Percentiles rank a stretch among this genome's conserved stretches.
Evolutionary conservation across 2,329 filamentous ascomycete species (phyloP).

Genomic region (Albophoma yamanashiensis): DNA sequence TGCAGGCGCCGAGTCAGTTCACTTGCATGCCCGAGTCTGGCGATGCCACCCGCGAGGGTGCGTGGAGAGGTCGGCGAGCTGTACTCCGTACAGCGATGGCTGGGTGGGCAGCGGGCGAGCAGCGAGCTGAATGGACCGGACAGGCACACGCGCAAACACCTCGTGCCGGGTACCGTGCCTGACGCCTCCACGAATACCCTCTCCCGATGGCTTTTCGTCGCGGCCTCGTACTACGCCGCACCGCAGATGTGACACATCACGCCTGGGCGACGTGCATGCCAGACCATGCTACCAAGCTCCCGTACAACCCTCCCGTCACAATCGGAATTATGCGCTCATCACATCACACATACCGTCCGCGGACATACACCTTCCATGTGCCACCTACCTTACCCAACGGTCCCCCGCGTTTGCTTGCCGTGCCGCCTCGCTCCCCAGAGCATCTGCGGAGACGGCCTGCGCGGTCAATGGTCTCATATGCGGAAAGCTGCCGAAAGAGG

Average conservation of each 20-base stretch:
- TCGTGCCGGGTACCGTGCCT: background rate
- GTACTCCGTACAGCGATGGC: too few species aligned
- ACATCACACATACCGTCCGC: background rate
- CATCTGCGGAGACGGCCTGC: too few species aligned
- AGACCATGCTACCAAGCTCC: background rate
- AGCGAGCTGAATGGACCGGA: background rate
- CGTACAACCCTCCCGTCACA: background rate
- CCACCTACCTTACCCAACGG: background rate
- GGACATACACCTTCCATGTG: background rate
- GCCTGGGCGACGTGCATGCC: background rate
- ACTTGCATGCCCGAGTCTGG: background rate
- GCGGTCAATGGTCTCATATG: background rate
- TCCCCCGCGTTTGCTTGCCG: background rate
- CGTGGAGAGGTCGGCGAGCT: background rate
- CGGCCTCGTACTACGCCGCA: background rate
- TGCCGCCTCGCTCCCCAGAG: background rate
- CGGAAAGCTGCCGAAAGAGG: background rate
- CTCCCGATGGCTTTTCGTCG: background rate
- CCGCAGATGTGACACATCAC: slow-evolving; percentile 9
- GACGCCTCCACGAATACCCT: background rate
- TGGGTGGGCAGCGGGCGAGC: background rate
- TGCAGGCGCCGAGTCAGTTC: background rate
- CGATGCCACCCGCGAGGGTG: background rate
- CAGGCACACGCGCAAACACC: background rate
- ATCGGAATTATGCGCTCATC: background rate